A percentile compares a stretch with the other conserved stretches of the same genome.
These are phyloP conservation scores for Bertia moriformis DNA, from an alignment of 2,329 filamentous ascomycete genomes.

Conservation along the genomic window DNA sequence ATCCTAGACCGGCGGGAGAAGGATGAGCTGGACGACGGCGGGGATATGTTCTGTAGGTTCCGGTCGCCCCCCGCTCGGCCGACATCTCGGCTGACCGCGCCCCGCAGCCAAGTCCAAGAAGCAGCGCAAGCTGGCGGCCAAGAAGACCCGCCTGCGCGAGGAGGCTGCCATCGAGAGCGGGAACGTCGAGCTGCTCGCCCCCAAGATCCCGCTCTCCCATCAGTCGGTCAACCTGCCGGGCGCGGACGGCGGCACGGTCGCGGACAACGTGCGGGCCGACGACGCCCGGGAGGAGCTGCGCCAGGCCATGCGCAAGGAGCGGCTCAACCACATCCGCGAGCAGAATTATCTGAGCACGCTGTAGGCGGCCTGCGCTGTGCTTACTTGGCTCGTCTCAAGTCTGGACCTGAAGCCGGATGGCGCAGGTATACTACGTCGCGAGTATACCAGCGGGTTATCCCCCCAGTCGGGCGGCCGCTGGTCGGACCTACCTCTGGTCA, in stretches of 20 bases:
- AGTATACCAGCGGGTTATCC: too few relatives aligned
- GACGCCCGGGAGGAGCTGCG: slow-evolving; percentile 46
- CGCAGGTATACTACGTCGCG: too few relatives aligned
- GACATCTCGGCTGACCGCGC: background rate
- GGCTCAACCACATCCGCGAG: slow-evolving; percentile 69
- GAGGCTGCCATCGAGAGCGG: slow-evolving; percentile 46
- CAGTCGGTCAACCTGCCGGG: slow-evolving; percentile 63
- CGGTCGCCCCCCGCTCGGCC: background rate
- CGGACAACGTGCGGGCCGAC: slow-evolving; percentile 29
- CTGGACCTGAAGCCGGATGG: too few relatives aligned
- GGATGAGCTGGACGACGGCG: slow-evolving; percentile 37
- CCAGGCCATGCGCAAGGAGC: slow-evolving; percentile 59
- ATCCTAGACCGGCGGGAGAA: slow-evolving; percentile 48
- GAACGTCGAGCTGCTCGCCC: slow-evolving; percentile 48
- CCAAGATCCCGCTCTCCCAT: slow-evolving; percentile 62
- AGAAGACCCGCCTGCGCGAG: slow-evolving; percentile 40
- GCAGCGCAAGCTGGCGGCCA: slow-evolving; percentile 58
- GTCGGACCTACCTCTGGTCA: too few relatives aligned
- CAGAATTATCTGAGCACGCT: slow-evolving; percentile 57
- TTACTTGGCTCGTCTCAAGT: too few relatives aligned
- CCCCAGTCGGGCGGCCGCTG: too few relatives aligned
- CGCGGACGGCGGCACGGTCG: slow-evolving; percentile 19
- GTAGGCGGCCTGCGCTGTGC: background rate
- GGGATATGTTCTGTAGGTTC: slow-evolving; percentile 69
- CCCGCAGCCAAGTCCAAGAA: slow-evolving; percentile 68